Conservation (phyloP, 306 rosid species). For the Quercus parvula region DNA sequence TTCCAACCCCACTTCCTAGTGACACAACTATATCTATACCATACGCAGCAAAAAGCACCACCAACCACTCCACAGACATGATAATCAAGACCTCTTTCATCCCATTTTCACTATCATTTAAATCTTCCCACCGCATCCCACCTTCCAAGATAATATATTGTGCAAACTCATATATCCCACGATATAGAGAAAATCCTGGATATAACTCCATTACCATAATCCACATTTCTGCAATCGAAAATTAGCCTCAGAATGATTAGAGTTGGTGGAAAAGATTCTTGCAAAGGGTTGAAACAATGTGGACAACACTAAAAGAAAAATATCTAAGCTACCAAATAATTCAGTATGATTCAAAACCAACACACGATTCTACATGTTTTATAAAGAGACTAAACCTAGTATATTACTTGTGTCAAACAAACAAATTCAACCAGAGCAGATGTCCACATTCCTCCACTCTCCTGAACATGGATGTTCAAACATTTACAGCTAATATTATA, state of each 20-base stretch:
- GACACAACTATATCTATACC: constrained; percentile 56
- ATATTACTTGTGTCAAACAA: no score
- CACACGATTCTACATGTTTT: no score
- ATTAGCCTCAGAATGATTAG: neutral
- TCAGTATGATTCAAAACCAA: no score
- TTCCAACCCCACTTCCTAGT: constrained; percentile 41
- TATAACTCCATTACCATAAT: constrained; percentile 62
- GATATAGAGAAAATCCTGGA: constrained; percentile 77
- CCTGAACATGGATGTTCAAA: no score
- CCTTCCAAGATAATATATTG: constrained; percentile 45
- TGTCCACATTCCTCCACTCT: no score
- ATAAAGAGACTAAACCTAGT: no score
- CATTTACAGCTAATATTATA: no score
- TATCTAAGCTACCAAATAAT: no score
- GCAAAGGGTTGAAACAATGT: neutral
- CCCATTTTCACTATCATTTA: constrained; percentile 57
- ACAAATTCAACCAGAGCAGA: no score
- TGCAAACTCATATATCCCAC: constrained; percentile 76
- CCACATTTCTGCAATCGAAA: constrained; percentile 45
- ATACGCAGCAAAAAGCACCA: constrained; percentile 56
- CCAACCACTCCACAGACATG: constrained; percentile 68
- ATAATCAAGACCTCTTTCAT: constrained; percentile 65
- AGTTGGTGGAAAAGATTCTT: neutral
- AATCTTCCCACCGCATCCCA: constrained; percentile 82
- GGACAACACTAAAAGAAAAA: no score